Conservation (phyloP, 306 rosid species). For the Sesbania bispinosa region DNA sequence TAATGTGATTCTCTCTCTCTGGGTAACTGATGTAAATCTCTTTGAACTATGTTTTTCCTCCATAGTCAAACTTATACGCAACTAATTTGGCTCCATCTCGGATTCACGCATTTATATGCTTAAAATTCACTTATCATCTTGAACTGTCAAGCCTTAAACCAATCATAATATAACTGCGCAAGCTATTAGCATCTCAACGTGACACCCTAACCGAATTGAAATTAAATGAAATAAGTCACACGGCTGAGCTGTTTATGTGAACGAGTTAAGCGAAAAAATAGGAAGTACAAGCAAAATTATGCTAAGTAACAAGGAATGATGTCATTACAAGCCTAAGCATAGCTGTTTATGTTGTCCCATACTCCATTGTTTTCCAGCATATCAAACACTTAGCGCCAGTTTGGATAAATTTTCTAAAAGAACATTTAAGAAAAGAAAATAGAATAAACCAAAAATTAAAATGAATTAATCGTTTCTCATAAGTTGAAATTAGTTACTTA, state of each 20-base stretch:
- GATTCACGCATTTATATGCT: too few species aligned
- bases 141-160: not conserved
- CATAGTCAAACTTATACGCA: too few species aligned
- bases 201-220: not conserved
- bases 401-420: too few species aligned
- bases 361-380: not conserved
- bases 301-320: not conserved
- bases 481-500: too few species aligned
- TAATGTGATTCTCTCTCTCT: too few species aligned
- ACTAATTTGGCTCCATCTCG: too few species aligned
- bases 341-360: not conserved
- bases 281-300: not conserved
- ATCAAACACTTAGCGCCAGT: not conserved
- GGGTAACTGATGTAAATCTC: too few species aligned
- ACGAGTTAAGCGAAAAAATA: not conserved
- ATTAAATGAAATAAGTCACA: not conserved
- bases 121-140: not conserved
- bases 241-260: not conserved
- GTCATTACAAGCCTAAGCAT: slow-evolving; percentile 16
- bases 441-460: too few species aligned
- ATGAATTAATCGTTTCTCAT: too few species aligned
- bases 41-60: too few species aligned
- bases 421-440: too few species aligned
- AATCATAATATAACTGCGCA: not conserved
- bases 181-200: not conserved